Evolutionary conservation across 2,329 filamentous ascomycete species (phyloP).

Genomic region (Acarospora socialis): DNA sequence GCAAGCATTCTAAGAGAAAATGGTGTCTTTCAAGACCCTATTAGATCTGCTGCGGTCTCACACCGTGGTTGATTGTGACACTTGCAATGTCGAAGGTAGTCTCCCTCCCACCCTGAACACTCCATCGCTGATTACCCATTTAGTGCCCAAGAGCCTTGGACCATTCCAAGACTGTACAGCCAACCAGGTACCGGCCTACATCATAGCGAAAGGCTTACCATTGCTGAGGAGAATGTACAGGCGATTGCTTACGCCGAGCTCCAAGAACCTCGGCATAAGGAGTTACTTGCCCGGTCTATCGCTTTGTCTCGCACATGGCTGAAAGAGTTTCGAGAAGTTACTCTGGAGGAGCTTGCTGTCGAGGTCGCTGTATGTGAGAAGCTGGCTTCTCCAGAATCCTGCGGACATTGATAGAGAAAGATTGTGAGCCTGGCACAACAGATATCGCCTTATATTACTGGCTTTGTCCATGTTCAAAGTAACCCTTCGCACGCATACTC

Average conservation of each 20-base stretch:
- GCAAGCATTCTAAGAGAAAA: constrained; percentile 11
- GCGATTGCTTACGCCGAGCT: constrained; percentile 38
- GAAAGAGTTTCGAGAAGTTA: constrained; percentile 22
- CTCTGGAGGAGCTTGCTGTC: constrained; percentile 36
- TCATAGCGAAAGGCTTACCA: neutral
- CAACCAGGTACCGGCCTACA: constrained; percentile 33
- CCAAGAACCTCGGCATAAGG: constrained; percentile 26
- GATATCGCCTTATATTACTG: constrained; percentile 37
- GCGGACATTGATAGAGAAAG: constrained; percentile 19
- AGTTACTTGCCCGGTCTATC: constrained; percentile 26
- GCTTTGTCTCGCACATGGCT: constrained; percentile 21
- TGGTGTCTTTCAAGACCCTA: constrained; percentile 16
- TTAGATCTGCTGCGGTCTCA: constrained; percentile 31
- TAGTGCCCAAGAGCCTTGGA: constrained; percentile 33
- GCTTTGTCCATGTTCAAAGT: constrained; percentile 44
- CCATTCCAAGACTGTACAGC: constrained; percentile 41
- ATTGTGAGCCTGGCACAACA: constrained; percentile 41
- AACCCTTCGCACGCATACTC: constrained; percentile 44
- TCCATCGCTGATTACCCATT: neutral
- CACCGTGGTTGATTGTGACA: constrained; percentile 39
- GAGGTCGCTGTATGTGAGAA: constrained; percentile 36
- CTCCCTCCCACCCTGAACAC: neutral
- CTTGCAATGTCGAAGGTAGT: constrained; percentile 34
- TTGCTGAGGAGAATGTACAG: constrained; percentile 17
- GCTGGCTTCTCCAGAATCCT: neutral